Conservation (phyloP, 495 filamentous ascomycete genomes). For the Hypomontagnella monticulosa region DNA sequence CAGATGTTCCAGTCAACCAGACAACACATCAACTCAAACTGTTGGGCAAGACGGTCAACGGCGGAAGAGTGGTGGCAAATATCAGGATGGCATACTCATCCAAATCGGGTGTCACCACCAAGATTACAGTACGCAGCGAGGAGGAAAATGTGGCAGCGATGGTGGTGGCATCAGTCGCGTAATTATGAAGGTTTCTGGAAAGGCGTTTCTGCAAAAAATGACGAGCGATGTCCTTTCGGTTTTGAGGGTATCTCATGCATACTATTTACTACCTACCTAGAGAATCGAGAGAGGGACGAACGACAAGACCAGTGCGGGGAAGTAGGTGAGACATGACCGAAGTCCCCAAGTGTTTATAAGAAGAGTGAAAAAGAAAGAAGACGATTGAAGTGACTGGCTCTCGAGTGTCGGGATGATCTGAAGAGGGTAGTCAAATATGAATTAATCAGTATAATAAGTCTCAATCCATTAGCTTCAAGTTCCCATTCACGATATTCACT, state of each 20-base stretch:
- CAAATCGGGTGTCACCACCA: conserved; percentile 92
- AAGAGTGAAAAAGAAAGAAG: neutral
- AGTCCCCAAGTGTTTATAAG: conserved; percentile 27
- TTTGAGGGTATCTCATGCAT: conserved; percentile 41
- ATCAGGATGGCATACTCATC: conserved; percentile 93
- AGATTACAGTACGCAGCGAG: conserved; percentile 89
- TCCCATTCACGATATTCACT: neutral
- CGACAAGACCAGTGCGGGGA: conserved; percentile 3
- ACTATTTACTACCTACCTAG: conserved; percentile 29
- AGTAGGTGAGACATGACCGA: neutral
- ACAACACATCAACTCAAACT: conserved; percentile 95
- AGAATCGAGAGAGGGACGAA: conserved; percentile 24
- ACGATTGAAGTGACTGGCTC: conserved; percentile 9
- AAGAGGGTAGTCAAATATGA: conserved; percentile 20
- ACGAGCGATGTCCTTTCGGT: conserved; percentile 44
- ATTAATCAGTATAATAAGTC: conserved; percentile 29
- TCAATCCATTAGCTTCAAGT: neutral
- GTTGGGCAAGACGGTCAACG: conserved; percentile 92
- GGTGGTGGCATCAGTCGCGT: conserved; percentile 86
- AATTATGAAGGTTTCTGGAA: conserved; percentile 52
- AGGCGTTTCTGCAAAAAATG: conserved; percentile 47
- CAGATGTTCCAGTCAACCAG: conserved; percentile 84
- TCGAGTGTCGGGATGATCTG: conserved; percentile 3
- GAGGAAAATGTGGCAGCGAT: conserved; percentile 90
- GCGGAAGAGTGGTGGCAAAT: conserved; percentile 86